phyloP scores from a whole-genome alignment of 2,329 filamentous ascomycete species.

The Penicillium hordei region DNA sequence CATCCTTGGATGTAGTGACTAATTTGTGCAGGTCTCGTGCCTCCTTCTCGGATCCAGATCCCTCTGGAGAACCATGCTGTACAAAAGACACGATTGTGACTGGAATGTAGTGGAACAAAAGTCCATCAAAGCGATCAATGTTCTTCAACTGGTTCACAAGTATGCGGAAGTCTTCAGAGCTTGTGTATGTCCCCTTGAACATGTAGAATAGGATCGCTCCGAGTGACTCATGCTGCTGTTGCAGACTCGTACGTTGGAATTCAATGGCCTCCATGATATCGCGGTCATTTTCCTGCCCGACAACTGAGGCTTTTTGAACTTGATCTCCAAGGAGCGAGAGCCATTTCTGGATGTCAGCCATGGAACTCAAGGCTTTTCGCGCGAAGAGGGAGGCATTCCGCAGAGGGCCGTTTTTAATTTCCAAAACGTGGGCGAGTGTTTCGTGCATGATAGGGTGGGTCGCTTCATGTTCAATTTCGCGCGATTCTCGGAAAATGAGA shows the following conservation, averaged over 20 bases:
- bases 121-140: conserved; percentile 73
- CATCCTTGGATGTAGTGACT: conserved; percentile 66
- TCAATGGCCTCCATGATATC: conserved; percentile 76
- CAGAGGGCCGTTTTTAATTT: conserved; percentile 51
- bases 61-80: conserved; percentile 75
- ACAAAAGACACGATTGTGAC: conserved; percentile 74
- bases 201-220: conserved; percentile 76
- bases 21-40: conserved; percentile 69
- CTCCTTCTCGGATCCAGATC: conserved; percentile 64
- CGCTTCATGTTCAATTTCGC: conserved; percentile 60
- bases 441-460: conserved; percentile 56
- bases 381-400: conserved; percentile 63
- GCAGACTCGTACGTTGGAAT: conserved; percentile 75
- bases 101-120: conserved; percentile 78
- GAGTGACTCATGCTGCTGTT: conserved; percentile 85
- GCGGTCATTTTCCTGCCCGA: conserved; percentile 64
- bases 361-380: conserved; percentile 70
- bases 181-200: conserved; percentile 72
- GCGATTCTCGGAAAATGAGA: conserved; percentile 69
- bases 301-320: conserved; percentile 69
- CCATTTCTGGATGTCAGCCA: conserved; percentile 75
- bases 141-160: conserved; percentile 68
- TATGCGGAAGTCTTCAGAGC: conserved; percentile 68
- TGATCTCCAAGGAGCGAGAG: conserved; percentile 74
- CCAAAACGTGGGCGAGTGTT: conserved; percentile 59